Evolutionary conservation across 495 filamentous ascomycete species (phyloP).

Genomic region (Talaromyces stipitatus): DNA sequence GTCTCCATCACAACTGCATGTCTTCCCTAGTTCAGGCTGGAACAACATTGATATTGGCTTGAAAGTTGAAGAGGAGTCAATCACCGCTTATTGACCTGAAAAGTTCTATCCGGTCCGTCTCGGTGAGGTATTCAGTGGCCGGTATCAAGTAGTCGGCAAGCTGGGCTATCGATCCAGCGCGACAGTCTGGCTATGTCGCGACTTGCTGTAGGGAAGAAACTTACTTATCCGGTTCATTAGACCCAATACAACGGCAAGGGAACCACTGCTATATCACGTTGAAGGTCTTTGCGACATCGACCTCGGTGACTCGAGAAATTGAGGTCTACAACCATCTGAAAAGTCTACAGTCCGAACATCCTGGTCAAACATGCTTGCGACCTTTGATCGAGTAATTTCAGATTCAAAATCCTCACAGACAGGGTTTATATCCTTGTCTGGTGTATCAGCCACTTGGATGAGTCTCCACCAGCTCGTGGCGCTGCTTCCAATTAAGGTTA

Average conservation of each 20-base stretch:
- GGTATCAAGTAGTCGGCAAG: slow-evolving; percentile 38
- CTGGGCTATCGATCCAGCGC: slow-evolving; percentile 41
- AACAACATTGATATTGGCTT: slow-evolving; percentile 11
- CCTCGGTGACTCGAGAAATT: background rate
- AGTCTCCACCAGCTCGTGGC: slow-evolving; percentile 15
- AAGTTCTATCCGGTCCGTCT: slow-evolving; percentile 35
- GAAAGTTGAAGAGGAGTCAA: slow-evolving; percentile 17
- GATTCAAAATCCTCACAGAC: background rate
- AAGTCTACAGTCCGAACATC: background rate
- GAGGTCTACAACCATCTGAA: background rate
- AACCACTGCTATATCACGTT: slow-evolving; percentile 21
- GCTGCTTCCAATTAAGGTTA: slow-evolving; percentile 15
- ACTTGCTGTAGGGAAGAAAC: slow-evolving; percentile 26
- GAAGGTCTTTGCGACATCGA: background rate
- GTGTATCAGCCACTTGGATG: slow-evolving; percentile 29
- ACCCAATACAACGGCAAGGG: slow-evolving; percentile 13
- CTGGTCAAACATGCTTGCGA: background rate
- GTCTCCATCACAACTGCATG: slow-evolving; percentile 1
- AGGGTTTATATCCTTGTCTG: background rate
- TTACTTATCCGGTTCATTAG: background rate
- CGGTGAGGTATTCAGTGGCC: slow-evolving; percentile 32
- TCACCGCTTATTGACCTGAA: slow-evolving; percentile 16
- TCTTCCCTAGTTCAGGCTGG: slow-evolving; percentile 14
- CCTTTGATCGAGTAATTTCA: background rate
- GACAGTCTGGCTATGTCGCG: slow-evolving; percentile 46